Evolutionary conservation across 352 stramenopile genomes (phyloP), one percentile per base, ranked within the genome.

Genomic region (Phytopythium vexans): DNA sequence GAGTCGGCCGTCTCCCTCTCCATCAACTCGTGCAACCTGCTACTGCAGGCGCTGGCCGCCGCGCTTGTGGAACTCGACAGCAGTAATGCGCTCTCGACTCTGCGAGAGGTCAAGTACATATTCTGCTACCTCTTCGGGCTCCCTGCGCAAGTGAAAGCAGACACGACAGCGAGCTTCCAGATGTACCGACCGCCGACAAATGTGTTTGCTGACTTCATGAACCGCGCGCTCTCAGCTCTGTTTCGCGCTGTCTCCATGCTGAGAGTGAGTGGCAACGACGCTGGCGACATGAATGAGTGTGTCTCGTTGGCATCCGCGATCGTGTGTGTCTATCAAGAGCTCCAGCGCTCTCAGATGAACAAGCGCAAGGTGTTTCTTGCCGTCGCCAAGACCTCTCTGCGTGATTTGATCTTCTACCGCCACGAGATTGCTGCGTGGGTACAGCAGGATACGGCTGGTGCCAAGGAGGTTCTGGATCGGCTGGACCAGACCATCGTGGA

Each of bases 281-380:
- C 10, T 16, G 47, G n/a, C 6, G 27, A 60, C 0, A 41, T 61
- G 7, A 11, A 37, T 8, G 44, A 76, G 52, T 70, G 72, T 34
- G 66, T 89, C 34, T 51, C 64, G 38, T 43, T 94, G 41, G 50
- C 79, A 14, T 53, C 72, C 21, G 77, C 73, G 1, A 59, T 86
- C 41, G 32, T 92, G 44, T 70, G 70, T 35, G 80, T 92, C 32
- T 89, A 86, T 53, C 82, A 92, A 35, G 80, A 89, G 51, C 64
- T 94, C 33, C 84, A 92, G 56, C 76, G 70, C 40, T 81, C 83
- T n/a, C 84, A 94, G 51, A 68, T 81, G n/a, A 95, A 93, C 68
- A 93, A 92, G 68, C 89, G 88, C 57, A 95, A 95, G 43, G 86
- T 92, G 21, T 95, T 94, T 52, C 45, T 92, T 16, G 73, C 78